Evolutionary conservation across 2,329 filamentous ascomycete genomes (phyloP), one percentile per base, ranked within the genome.

Genomic region (Apiospora aurea): DNA sequence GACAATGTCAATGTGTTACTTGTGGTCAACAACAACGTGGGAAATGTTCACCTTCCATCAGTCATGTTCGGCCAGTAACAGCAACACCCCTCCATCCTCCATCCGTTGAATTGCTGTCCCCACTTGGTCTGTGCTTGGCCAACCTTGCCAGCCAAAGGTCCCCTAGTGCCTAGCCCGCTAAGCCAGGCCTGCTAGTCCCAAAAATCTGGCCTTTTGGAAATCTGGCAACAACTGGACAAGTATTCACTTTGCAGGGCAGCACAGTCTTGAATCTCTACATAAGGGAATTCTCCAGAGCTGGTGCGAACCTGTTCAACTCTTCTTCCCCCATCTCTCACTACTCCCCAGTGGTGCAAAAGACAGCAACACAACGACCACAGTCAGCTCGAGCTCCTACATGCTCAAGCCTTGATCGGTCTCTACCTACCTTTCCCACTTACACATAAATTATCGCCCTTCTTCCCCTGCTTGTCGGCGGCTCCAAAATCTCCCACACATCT

Each of bases 201-300:
- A 77, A 79, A 73, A 79, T 79, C 77, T 79, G 78, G 78, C 76
- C 78, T 79, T 78, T 80, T 77, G 76, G 57, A 77, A 80, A 80
- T 76, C 78, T 80, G 78, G 78, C 78, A 78, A 78, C 78, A 51
- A 67, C 57, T 68, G 47, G 74, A 72, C 70, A 64, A 64, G 57
- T 68, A 68, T 68, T 68, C 66, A 68, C 41, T 46, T 64, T 64
- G 57, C 57, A 38, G 34, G 57, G 71, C 69, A 68, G 71, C 77
- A 68, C 71, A 71, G 71, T 74, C 73, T 74, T 69, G 57, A 41
- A 64, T 64, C 75, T 72, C 71, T 73, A 74, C 77, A 78, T 79
- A 79, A 79, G 79, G 78, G 77, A 78, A 77, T 64, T 68, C 66
- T 68, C 66, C 66, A 68, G 66, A 47, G n/a, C 44, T 34, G 66